A percentile compares a stretch with the other conserved stretches of the same genome.
These are phyloP conservation scores for Tilletia indica DNA, from an alignment of 1,284 basidiomycete species.

Conservation along the genomic window DNA sequence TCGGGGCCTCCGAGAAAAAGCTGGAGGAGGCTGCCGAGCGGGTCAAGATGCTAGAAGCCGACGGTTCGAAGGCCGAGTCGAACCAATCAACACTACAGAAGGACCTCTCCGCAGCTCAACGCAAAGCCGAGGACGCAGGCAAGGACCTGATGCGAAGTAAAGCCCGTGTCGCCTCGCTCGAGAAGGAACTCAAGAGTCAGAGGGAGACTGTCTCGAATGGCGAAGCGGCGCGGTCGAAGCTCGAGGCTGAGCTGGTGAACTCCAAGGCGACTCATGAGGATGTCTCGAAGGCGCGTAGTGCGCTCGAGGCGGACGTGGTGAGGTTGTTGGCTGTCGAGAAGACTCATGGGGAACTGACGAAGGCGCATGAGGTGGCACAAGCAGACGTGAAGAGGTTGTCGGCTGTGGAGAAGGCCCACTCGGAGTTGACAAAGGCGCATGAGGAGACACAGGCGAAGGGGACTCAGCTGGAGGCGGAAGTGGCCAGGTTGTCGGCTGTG, in stretches of 20 bases:
- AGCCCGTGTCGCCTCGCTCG: background rate
- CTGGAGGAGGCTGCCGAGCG: background rate
- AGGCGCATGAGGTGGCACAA: slow-evolving; percentile 19
- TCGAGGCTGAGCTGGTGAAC: slow-evolving; percentile 1
- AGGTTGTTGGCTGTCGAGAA: slow-evolving; percentile 17
- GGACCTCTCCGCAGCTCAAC: background rate
- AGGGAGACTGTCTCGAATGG: slow-evolving; percentile 5
- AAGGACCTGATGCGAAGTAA: slow-evolving; percentile 6
- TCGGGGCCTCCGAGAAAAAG: background rate
- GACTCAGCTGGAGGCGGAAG: slow-evolving; percentile 18
- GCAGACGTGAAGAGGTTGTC: slow-evolving; percentile 21
- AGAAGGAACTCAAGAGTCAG: slow-evolving; percentile 12
- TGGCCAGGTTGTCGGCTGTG: slow-evolving; percentile 17
- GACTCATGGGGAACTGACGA: slow-evolving; percentile 19
- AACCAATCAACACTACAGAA: background rate
- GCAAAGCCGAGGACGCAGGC: background rate
- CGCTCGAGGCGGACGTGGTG: slow-evolving; percentile 20
- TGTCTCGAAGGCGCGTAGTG: slow-evolving; percentile 19
- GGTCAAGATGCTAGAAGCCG: no score
- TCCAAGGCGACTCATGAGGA: slow-evolving; percentile 19
- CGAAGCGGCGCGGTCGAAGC: slow-evolving; percentile 20
- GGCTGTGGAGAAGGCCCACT: slow-evolving; percentile 14
- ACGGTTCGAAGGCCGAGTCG: no score
- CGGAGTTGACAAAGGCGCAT: slow-evolving; percentile 16
- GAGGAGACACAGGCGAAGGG: slow-evolving; percentile 17